Base-by-base conservation (phyloP, 495 filamentous ascomycete genomes). In the Baudoinia panamericana region DNA sequence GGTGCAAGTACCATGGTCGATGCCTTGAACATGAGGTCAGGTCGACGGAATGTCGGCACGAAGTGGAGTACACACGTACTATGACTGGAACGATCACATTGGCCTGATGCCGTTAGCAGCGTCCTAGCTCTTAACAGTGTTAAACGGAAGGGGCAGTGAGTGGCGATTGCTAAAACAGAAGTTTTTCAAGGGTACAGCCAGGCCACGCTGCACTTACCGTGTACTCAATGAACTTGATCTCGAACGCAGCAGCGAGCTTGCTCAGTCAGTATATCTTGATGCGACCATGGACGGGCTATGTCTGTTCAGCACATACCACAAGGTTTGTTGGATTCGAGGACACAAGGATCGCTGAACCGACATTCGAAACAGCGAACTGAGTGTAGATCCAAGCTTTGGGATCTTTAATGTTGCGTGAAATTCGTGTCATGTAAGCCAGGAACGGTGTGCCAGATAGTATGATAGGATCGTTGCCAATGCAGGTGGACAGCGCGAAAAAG, bases 321-420 rank as follows among this genome's bases (percentile, higher is more conserved):
- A 81, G 69, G 40, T 81, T 81, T 7, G 76, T 81, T 2, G 76
- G 76, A 40, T 81, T 81, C 6, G 75, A 80, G 1, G 76, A 80
- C 5, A 81, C 76, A 19, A 81, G 62, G 38, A 80, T 76, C 9
- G 75, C 74, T 2, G 76, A 80, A 16, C 68, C 72, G 43, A 79
- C 74, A 43, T 81, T 81, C 21, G 76, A 75, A 1, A 78, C 55
- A 9, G 75, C 69, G 43, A 80, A 81, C 46, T 81, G 75, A n/a
- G 68, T 68, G 45, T 70, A 68, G 23, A 81, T 78, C 76, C 76
- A 81, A 0, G 76, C 76, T 40, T 72, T 58, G 2, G 75, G 75
- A 37, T 77, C 69, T 4, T 66, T 56, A 48, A 81, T 81, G 51
- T 80, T 80, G 61, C 69, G 73, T 3, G 74, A 77, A 0, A 78